Evolutionary conservation across 768 basidiomycete genomes (phyloP).

Genomic region (Tubosaeta sp.): DNA sequence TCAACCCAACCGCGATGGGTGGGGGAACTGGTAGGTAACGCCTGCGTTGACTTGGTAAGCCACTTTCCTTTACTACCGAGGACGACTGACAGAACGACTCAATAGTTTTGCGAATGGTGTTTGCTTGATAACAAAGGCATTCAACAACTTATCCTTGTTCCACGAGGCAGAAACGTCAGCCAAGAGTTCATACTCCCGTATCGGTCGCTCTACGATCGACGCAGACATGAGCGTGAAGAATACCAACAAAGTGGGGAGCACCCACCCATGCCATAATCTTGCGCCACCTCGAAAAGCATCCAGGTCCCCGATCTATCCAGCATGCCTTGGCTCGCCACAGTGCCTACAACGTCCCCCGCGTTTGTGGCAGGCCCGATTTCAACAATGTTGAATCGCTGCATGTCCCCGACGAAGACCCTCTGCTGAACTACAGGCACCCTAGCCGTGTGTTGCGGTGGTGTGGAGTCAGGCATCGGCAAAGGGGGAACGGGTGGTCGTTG

Average conservation of each 20-base stretch:
- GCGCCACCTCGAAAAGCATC: conserved; percentile 89
- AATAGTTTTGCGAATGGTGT: conserved; percentile 61
- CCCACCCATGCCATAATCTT: conserved; percentile 91
- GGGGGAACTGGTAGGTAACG: conserved; percentile 44
- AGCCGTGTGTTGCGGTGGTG: conserved; percentile 28
- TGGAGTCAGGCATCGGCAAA: conserved; percentile 31
- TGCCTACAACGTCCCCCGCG: conserved; percentile 67
- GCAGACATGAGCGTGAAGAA: conserved; percentile 5
- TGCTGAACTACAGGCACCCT: conserved; percentile 48
- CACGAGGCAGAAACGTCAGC: conserved; percentile 79
- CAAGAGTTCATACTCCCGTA: conserved; percentile 83
- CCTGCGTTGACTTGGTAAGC: conserved; percentile 40
- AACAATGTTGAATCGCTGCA: conserved; percentile 72
- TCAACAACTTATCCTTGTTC: conserved; percentile 79
- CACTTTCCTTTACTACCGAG: conserved; percentile 34
- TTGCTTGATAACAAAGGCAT: conserved; percentile 74
- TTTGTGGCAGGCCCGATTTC: conserved; percentile 64
- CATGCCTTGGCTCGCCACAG: conserved; percentile 62
- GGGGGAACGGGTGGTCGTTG: conserved; percentile 38
- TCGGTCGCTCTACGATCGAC: conserved; percentile 68
- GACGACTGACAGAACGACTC: conserved; percentile 50
- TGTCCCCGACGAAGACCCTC: conserved; percentile 71
- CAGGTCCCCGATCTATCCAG: conserved; percentile 66
- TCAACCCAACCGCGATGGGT: conserved; percentile 66
- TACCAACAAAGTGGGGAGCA: conserved; percentile 1